These are phyloP conservation scores for Botrytis aclada DNA, from an alignment of 2,329 filamentous ascomycete species.

Conservation along the genomic window DNA sequence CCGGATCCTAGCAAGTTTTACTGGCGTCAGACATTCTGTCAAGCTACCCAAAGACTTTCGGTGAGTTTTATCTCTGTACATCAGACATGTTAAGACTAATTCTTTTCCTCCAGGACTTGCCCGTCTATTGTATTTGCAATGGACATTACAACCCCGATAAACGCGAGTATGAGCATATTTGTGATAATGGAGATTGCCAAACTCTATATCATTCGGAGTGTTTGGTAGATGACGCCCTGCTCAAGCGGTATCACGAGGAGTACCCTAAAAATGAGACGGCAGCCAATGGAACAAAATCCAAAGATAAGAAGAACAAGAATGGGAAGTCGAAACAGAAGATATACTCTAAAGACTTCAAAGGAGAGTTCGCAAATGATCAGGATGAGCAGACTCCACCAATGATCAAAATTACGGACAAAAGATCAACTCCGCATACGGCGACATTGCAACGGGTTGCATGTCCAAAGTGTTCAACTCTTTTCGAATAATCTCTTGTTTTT, in stretches of 20 bases:
- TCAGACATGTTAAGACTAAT: conserved; percentile 15
- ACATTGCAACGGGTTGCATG: conserved; percentile 30
- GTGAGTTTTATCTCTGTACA: conserved; percentile 30
- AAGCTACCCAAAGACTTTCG: conserved; percentile 35
- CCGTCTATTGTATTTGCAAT: conserved; percentile 40
- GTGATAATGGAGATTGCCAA: conserved; percentile 37
- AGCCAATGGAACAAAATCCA: conserved; percentile 24
- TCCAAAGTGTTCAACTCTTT: conserved; percentile 30
- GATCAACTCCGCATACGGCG: conserved; percentile 20
- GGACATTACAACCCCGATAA: conserved; percentile 39
- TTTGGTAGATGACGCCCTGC: conserved; percentile 36
- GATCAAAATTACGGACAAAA: conserved; percentile 30
- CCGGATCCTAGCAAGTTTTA: conserved; percentile 36
- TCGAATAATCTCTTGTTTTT: conserved; percentile 23
- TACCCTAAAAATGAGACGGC: conserved; percentile 21
- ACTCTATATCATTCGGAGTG: conserved; percentile 41
- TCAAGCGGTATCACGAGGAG: conserved; percentile 30
- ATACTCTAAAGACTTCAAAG: conserved; percentile 31
- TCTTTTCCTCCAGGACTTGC: conserved; percentile 29
- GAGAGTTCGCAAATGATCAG: conserved; percentile 22
- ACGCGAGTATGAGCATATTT: conserved; percentile 37
- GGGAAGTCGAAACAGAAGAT: conserved; percentile 21
- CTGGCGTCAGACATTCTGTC: conserved; percentile 41
- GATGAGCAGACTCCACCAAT: conserved; percentile 20
- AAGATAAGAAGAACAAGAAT: conserved; percentile 15